Evolutionary conservation across 352 stramenopile genomes (phyloP).

Genomic region (Phytophthora citrophthora): DNA sequence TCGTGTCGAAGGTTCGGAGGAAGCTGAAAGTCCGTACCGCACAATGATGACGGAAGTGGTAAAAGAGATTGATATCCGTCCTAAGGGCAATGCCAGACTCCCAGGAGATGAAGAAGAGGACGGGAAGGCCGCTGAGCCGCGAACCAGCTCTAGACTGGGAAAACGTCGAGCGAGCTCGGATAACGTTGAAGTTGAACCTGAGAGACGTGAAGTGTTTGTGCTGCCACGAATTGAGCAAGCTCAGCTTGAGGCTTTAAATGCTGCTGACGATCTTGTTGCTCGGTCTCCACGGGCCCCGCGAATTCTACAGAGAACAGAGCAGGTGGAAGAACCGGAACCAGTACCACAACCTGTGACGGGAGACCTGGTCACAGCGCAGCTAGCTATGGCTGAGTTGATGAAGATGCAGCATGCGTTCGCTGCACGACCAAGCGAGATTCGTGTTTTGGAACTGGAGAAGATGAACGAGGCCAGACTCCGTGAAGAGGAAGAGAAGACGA

Average conservation of each 20-base stretch:
- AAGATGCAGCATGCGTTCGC: constrained; percentile 31
- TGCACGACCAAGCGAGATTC: constrained; percentile 3
- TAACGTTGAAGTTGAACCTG: constrained; percentile 1
- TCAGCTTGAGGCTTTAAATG: constrained; percentile 1
- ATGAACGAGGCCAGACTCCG: constrained; percentile 31
- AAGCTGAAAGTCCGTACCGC: constrained; percentile 9
- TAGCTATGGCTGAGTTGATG: constrained; percentile 29
- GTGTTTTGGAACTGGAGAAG: constrained; percentile 30
- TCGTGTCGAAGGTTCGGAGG: not conserved
- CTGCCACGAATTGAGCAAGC: constrained; percentile 15
- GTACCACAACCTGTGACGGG: constrained; percentile 1
- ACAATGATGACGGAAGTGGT: constrained; percentile 27
- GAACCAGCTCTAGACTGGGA: constrained; percentile 15
- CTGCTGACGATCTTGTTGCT: not conserved
- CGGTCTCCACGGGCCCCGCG: too few species aligned
- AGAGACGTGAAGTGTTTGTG: constrained; percentile 1
- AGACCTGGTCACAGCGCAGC: constrained; percentile 21
- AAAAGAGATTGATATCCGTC: constrained; percentile 17
- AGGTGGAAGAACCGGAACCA: not conserved
- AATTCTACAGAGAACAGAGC: constrained; percentile 1
- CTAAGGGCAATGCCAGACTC: constrained; percentile 6
- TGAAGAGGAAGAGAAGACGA: constrained; percentile 36
- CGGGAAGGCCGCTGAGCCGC: not conserved
- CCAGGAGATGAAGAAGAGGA: constrained; percentile 10
- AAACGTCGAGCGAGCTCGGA: constrained; percentile 24